phyloP scores from a whole-genome alignment of 371 early-diverging fungal genomes.

The Syncephalastrum monosporum region DNA sequence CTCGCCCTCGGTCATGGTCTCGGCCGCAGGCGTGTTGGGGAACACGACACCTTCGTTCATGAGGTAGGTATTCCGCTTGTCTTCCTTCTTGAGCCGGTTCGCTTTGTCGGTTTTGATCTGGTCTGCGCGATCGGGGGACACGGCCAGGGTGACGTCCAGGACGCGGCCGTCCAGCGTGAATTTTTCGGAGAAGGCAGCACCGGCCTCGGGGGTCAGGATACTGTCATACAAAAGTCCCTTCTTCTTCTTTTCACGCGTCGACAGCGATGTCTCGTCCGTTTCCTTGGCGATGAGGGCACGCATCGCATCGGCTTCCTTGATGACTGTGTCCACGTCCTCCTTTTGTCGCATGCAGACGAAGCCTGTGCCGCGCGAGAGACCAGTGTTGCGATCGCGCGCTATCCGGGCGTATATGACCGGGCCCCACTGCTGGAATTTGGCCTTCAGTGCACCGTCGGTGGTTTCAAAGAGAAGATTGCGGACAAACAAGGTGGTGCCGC shows the following conservation, averaged over 20 bases:
- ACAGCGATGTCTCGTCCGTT: conserved; percentile 35
- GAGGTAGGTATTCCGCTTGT: conserved; percentile 80
- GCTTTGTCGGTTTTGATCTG: conserved; percentile 64
- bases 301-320: conserved; percentile 65
- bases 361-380: conserved; percentile 86
- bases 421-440: conserved; percentile 70
- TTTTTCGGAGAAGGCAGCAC: conserved; percentile 52
- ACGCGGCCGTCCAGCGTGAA: conserved; percentile 83
- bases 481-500: conserved; percentile 86
- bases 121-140: conserved; percentile 70
- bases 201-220: conserved; percentile 69
- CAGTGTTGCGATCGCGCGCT: conserved; percentile 79
- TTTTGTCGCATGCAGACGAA: conserved; percentile 85
- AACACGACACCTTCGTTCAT: conserved; percentile 82
- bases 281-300: conserved; percentile 42
- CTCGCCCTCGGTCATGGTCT: conserved; percentile 67
- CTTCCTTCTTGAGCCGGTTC: conserved; percentile 67
- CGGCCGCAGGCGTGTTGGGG: conserved; percentile 81
- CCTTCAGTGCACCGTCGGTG: conserved; percentile 76
- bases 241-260: conserved; percentile 51
- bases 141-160: conserved; percentile 78
- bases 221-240: conserved; percentile 60
- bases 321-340: conserved; percentile 72
- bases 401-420: conserved; percentile 80
- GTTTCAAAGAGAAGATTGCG: conserved; percentile 91